Evolutionary conservation across 805 yeast genomes (phyloP), one percentile per base, ranked within the genome.

Genomic region (Hanseniaspora meyeri): DNA sequence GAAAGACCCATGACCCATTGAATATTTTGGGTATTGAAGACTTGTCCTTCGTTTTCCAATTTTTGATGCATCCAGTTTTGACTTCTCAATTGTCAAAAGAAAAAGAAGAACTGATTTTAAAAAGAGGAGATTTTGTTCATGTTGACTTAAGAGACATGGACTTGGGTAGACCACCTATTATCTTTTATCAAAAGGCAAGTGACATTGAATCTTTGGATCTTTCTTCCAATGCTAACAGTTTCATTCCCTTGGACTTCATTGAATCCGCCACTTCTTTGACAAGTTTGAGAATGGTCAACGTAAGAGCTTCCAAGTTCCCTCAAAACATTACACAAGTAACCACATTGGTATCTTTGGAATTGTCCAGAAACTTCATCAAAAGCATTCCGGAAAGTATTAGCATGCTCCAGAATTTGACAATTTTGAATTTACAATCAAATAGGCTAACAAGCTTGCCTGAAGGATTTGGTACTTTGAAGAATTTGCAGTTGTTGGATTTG

Each of bases 21-120:
- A 83, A 81, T 60, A 85, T 81, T 51, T 76, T 89, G 59, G 96
- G 95, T 36, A 75, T 95, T 59, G 89, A 85, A 57, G 97, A 90
- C 68, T 69, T 89, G 59, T 82, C 89, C 51, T 87, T 82, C 63
- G 73, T 90, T 45, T 87, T 89, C 70, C 85, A 87, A 61, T 88
- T 90, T 66, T 81, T 83, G 34, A 77, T 87, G 52, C 83, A 81
- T 59, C 79, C 79, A 48, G 79, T 81, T 38, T 77, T 78, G 19
- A 72, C 85, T 38, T 75, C 85, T 50, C 80, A 77, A 57, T 71
- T 82, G 58, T 77, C 82, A 19, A 77, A 77, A n/a, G 85, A 81
- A 56, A 88, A 85, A 63, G 91, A 85, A 61, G 77, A 78, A n/a
- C 70, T 77, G 59, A 74, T 84, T 55, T 72, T 80, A 46, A 78